Base-by-base conservation (phyloP, 2,329 filamentous ascomycete genomes). In the Leptographium flavum region DNA sequence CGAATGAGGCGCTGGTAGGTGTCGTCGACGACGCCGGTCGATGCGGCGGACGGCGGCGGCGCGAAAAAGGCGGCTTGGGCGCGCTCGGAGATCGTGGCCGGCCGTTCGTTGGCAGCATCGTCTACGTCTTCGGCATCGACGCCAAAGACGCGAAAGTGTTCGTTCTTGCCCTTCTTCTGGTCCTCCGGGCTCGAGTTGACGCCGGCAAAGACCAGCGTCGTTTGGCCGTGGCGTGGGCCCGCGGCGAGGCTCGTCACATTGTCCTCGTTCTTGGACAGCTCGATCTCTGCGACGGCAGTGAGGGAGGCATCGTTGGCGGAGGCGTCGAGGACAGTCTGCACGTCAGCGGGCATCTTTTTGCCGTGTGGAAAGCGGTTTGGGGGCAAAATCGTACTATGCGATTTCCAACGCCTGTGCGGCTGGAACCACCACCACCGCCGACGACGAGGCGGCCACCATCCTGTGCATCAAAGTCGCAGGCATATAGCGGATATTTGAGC, bases 361-460 rank as follows among this genome's bases (percentile, higher is more conserved):
- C 21, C 43, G 10, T 17, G 14, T 10, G 17, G 21, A 4, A 15
- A 5, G 5, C 2, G 38, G 67, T n/a, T n/a, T n/a, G n/a, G n/a
- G n/a, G n/a, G n/a, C n/a, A n/a, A n/a, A n/a, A n/a, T n/a, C 79
- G 58, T 64, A 83, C 83, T 57, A 94, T 87, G 63, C 87, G 87
- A 68, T 94, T 94, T 46, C 80, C 79, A 21, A 94, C 84, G 38
- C 87, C 87, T 53, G 77, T 87, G 52, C 78, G 76, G 41, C 83
- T 79, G 52, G 85, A 79, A 42, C 90, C 90, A 52, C 90, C 90
- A 50, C 90, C 90, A 43, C 90, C 90, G 49, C 82, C 87, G 32
- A 94, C 84, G 9, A 94, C 67, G 22, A 95, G 70, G 51, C 80
- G 79, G 51, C 75, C 75, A 48, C 81, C 73, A 65, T 93, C 79